Evolutionary conservation across 805 yeast genomes (phyloP).

Genomic region (Yarrowia divulgata): DNA sequence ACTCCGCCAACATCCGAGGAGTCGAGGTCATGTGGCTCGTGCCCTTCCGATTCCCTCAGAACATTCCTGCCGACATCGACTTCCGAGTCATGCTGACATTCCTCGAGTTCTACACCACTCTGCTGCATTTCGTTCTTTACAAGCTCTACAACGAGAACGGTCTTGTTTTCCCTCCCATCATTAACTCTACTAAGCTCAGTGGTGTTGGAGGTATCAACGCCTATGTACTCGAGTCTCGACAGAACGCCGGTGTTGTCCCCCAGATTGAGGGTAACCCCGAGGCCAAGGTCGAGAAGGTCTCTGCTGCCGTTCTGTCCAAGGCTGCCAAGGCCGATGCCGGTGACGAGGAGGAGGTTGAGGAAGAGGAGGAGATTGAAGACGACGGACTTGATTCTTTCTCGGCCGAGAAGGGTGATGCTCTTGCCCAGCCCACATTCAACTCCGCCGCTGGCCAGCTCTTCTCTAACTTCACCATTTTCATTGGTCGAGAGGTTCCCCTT

Average conservation of each 20-base stretch:
- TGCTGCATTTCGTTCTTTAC: slow-evolving; percentile 84
- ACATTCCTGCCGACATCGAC: slow-evolving; percentile 92
- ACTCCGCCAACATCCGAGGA: slow-evolving; percentile 87
- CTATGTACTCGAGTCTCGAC: slow-evolving; percentile 68
- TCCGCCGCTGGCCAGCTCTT: slow-evolving; percentile 61
- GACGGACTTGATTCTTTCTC: slow-evolving; percentile 73
- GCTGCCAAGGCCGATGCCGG: slow-evolving; percentile 51
- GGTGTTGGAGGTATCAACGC: slow-evolving; percentile 90
- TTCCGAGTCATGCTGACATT: slow-evolving; percentile 97
- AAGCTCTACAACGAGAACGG: slow-evolving; percentile 85
- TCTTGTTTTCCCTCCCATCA: slow-evolving; percentile 88
- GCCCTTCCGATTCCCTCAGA: slow-evolving; percentile 96
- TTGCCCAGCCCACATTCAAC: slow-evolving; percentile 65
- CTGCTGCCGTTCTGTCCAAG: slow-evolving; percentile 48
- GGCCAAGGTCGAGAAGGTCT: slow-evolving; percentile 44
- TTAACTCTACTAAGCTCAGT: slow-evolving; percentile 73
- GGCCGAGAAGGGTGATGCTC: slow-evolving; percentile 57
- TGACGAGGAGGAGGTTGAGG: slow-evolving; percentile 47
- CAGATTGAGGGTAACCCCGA: slow-evolving; percentile 48
- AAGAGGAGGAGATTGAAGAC: slow-evolving; percentile 49
- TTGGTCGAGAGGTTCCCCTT: slow-evolving; percentile 95
- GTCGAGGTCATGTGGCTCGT: slow-evolving; percentile 95
- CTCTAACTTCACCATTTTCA: slow-evolving; percentile 75
- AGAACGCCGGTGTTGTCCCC: slow-evolving; percentile 43
- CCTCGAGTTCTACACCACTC: slow-evolving; percentile 92